A percentile compares a stretch with the other conserved stretches of the same genome.
These are phyloP conservation scores for Cystobasidium onofrii DNA, from an alignment of 768 basidiomycete species.

Conservation along the genomic window DNA sequence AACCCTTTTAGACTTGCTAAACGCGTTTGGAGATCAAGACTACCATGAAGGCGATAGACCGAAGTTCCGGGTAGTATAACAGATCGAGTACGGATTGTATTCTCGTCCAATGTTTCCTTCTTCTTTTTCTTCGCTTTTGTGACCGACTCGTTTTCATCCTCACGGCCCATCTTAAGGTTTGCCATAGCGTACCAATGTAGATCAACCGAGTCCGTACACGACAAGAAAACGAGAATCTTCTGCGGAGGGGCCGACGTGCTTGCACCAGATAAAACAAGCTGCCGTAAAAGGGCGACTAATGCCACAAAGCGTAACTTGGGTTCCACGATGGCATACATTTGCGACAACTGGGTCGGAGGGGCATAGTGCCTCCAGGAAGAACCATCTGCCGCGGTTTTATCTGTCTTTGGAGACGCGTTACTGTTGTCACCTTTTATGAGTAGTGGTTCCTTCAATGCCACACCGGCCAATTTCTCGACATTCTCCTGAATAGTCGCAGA, in stretches of 20 bases:
- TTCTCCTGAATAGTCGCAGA: constrained; percentile 94
- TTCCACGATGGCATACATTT: constrained; percentile 82
- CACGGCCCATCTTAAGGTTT: constrained; percentile 58
- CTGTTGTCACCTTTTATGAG: constrained; percentile 65
- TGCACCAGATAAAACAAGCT: constrained; percentile 49
- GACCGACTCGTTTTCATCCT: constrained; percentile 28
- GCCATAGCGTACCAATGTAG: constrained; percentile 85
- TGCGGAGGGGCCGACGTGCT: constrained; percentile 48
- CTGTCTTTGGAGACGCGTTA: not conserved
- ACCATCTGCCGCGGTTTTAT: not conserved
- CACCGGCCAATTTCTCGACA: constrained; percentile 85
- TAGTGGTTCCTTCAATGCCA: constrained; percentile 65
- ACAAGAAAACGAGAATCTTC: constrained; percentile 89
- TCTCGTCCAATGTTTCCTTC: constrained; percentile 39
- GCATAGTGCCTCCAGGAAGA: constrained; percentile 46
- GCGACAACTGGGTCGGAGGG: constrained; percentile 83
- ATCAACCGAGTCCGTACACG: constrained; percentile 95
- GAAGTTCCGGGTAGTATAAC: constrained; percentile 70
- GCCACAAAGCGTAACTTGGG: constrained; percentile 90
- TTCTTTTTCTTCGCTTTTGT: constrained; percentile 40
- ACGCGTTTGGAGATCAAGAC: constrained; percentile 70
- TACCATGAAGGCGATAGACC: constrained; percentile 86
- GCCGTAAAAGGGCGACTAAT: constrained; percentile 73
- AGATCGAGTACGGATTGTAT: constrained; percentile 47
- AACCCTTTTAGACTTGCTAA: constrained; percentile 76